These are phyloP conservation scores for Yamadazyma tumulicola DNA, from an alignment of 805 yeast genomes.

Conservation along the genomic window DNA sequence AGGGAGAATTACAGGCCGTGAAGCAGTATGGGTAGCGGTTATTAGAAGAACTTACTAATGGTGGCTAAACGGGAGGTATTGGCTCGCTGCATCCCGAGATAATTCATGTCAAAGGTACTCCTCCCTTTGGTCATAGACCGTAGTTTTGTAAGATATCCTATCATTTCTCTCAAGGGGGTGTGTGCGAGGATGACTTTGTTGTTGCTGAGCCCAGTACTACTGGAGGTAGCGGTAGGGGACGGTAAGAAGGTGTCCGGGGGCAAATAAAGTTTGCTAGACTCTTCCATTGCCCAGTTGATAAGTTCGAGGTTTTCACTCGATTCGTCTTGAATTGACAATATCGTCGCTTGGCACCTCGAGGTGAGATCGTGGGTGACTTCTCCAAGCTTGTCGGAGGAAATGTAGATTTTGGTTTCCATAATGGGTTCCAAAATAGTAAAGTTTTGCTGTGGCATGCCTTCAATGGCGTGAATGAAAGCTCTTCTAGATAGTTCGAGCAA, in stretches of 20 bases:
- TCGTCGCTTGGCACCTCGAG: constrained; percentile 71
- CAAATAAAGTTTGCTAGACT: constrained; percentile 60
- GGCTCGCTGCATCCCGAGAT: constrained; percentile 68
- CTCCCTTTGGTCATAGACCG: constrained; percentile 88
- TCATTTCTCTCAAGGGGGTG: constrained; percentile 86
- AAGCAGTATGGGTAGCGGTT: neutral
- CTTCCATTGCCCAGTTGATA: constrained; percentile 46
- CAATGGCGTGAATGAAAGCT: constrained; percentile 24
- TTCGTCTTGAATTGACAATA: constrained; percentile 70
- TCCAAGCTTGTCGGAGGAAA: constrained; percentile 73
- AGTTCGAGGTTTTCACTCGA: constrained; percentile 29
- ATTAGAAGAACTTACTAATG: constrained; percentile 6
- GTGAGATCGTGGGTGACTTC: constrained; percentile 80
- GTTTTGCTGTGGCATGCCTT: constrained; percentile 15
- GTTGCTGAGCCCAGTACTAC: constrained; percentile 17
- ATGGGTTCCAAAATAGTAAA: constrained; percentile 79
- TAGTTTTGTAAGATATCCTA: constrained; percentile 76
- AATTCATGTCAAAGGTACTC: constrained; percentile 77
- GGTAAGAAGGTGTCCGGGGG: constrained; percentile 41
- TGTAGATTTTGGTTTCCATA: constrained; percentile 70
- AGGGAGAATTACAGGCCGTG: too few species aligned
- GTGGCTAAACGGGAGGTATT: constrained; percentile 21
- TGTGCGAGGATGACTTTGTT: constrained; percentile 67
- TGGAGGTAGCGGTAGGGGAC: constrained; percentile 55
- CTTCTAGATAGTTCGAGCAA: constrained; percentile 44